Base-by-base conservation (phyloP, 306 rosid genomes). In the Crataegus laevigata region DNA sequence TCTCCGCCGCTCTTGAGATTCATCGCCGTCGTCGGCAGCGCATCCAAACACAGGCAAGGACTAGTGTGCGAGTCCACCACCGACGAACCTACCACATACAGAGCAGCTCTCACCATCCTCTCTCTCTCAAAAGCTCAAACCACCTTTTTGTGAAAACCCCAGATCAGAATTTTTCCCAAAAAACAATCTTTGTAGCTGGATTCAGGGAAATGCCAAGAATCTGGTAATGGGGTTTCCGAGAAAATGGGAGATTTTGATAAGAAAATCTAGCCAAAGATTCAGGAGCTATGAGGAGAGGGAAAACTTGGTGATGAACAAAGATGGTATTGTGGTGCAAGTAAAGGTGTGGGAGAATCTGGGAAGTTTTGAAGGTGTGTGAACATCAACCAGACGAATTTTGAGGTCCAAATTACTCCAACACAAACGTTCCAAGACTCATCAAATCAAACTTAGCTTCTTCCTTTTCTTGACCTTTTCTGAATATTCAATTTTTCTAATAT, bases 11-110 rank as follows among this genome's bases (percentile, higher is more conserved):
- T 89, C 83, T 83, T 92, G 82, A 88, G 81, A 78, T 71, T 89
- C 76, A 88, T 75, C 69, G 81, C 88, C 3, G 87, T 87, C 13
- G 94, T 69, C 40, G 94, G 88, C 60, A 91, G 77, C 25, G 91
- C 90, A 75, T 91, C 98, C 75, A 91, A 85, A 77, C 97, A 94
- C 84, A 94, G 80, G 83, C 96, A 90, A 5, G 97, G 96, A 19
- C 93, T 81, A n/a, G 87, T 78, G 74, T 87, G 97, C 24, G 96
- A 87, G 29, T 94, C 98, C 90, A 94, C 85, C 79, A 89, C 84
- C 32, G 96, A 86, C 42, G 98, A 85, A 60, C 90, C 90, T 79
- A 89, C 85, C 52, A 91, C 76, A 57, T 91, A 86, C 42, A 94
- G 8, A 47, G 54, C 66, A 81, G 89, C 96, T 78, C 93, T 87